Conservation (phyloP, 2,329 filamentous ascomycete genomes). For the Mariannaea elegans region DNA sequence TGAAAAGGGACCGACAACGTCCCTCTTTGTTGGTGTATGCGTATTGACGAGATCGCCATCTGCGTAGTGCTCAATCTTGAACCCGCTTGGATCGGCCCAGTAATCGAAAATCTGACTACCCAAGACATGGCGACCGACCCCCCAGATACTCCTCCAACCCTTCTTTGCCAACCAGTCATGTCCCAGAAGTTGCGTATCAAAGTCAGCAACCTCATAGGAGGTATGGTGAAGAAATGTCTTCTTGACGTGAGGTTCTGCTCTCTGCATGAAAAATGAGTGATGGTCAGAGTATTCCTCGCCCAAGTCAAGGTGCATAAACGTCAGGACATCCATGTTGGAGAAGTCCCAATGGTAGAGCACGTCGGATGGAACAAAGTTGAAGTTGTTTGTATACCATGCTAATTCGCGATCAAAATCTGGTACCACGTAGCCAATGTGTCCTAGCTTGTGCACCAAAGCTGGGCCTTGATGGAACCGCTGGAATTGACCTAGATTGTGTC, state of each 20-base stretch:
- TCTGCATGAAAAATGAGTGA: slow-evolving; percentile 60
- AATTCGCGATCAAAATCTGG: slow-evolving; percentile 2
- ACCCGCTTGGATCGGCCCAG: slow-evolving; percentile 32
- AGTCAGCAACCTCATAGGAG: slow-evolving; percentile 76
- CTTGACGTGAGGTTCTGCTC: slow-evolving; percentile 55
- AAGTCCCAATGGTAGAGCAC: neutral
- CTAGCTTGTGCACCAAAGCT: slow-evolving; percentile 10
- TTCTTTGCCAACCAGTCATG: slow-evolving; percentile 73
- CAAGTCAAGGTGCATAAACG: slow-evolving; percentile 56
- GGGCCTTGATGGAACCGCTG: slow-evolving; percentile 9
- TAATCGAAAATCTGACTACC: slow-evolving; percentile 72
- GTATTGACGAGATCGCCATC: slow-evolving; percentile 12
- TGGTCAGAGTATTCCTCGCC: slow-evolving; percentile 58
- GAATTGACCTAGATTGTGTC: neutral
- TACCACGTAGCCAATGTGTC: slow-evolving; percentile 11
- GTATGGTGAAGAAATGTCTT: slow-evolving; percentile 61
- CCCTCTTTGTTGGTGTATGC: neutral
- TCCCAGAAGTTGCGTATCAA: slow-evolving; percentile 74
- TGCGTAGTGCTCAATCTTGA: slow-evolving; percentile 19
- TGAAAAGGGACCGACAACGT: neutral
- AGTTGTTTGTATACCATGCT: slow-evolving; percentile 11
- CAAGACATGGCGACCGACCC: slow-evolving; percentile 74
- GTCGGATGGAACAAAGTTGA: slow-evolving; percentile 18
- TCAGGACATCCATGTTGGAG: slow-evolving; percentile 45
- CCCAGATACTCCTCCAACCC: slow-evolving; percentile 74